phyloP scores from a whole-genome alignment of 805 yeast species.

The Ogataea methanolica region DNA sequence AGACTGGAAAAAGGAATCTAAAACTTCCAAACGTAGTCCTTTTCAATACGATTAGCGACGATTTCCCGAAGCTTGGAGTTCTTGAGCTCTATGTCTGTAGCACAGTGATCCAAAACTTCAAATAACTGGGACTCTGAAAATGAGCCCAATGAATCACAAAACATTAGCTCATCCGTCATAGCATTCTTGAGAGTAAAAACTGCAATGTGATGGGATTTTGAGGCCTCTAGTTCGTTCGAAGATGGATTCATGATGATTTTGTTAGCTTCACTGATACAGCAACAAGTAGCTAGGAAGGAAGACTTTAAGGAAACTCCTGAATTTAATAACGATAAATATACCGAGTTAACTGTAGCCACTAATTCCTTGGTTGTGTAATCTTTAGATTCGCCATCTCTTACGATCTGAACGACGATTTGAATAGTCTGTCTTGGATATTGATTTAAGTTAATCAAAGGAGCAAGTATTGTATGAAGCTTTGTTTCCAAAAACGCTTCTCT shows the following conservation, averaged over 20 bases:
- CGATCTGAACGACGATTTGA: constrained; percentile 62
- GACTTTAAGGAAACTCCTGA: constrained; percentile 67
- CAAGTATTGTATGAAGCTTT: constrained; percentile 56
- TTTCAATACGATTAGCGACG: constrained; percentile 42
- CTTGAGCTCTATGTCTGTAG: constrained; percentile 38
- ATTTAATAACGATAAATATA: constrained; percentile 71
- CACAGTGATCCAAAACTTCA: constrained; percentile 47
- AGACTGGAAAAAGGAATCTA: constrained; percentile 1
- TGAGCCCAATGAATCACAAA: constrained; percentile 68
- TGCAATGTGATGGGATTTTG: constrained; percentile 60
- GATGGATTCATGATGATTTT: constrained; percentile 42
- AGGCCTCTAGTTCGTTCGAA: constrained; percentile 34
- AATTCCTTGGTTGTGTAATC: constrained; percentile 44
- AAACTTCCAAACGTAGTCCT: constrained; percentile 57
- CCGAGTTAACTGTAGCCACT: constrained; percentile 67
- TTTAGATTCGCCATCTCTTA: constrained; percentile 47
- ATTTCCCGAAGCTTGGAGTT: constrained; percentile 43
- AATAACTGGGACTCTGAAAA: constrained; percentile 57
- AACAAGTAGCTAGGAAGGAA: constrained; percentile 56
- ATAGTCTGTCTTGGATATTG: constrained; percentile 76
- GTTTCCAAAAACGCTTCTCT: constrained; percentile 77
- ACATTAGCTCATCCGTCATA: constrained; percentile 50
- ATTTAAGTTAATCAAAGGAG: constrained; percentile 54
- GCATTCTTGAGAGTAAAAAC: constrained; percentile 54
- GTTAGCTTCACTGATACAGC: constrained; percentile 23